These are phyloP conservation scores for Verticillium alfalfae DNA, from an alignment of 2,329 filamentous ascomycete species.

Conservation along the genomic window DNA sequence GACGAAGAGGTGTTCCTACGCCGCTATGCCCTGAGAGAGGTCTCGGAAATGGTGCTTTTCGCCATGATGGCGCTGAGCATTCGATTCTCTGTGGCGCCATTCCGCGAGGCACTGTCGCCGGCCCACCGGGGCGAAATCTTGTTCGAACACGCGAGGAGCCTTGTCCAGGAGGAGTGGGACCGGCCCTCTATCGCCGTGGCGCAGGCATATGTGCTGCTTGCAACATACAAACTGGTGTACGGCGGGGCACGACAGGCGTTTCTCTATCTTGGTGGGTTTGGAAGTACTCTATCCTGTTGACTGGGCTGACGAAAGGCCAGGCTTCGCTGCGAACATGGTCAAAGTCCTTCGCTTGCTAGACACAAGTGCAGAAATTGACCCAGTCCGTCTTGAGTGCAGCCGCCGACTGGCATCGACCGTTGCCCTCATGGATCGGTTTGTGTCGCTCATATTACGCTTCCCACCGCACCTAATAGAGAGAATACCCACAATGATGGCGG, in stretches of 20 bases:
- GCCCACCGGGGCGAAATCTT: not conserved
- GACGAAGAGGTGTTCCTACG: not conserved
- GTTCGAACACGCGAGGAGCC: not conserved
- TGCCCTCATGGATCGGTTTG: not conserved
- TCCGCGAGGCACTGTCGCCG: not conserved
- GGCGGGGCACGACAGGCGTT: not conserved
- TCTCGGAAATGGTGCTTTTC: not conserved
- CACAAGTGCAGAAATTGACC: not conserved
- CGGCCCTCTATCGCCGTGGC: not conserved
- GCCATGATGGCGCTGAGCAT: conserved; percentile 1
- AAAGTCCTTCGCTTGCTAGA: not conserved
- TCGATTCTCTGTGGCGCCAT: not conserved
- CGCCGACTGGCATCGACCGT: not conserved
- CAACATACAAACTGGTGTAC: not conserved
- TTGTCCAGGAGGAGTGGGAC: not conserved
- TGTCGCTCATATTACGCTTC: not conserved
- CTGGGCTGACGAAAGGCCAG: not conserved
- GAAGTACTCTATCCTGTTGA: not conserved
- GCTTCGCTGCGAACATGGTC: not conserved
- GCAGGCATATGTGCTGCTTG: not conserved
- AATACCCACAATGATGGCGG: not conserved
- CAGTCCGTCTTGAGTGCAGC: not conserved
- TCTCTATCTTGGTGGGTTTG: not conserved
- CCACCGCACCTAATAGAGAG: not conserved
- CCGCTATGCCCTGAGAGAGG: not conserved